phyloP scores from a whole-genome alignment of 2,329 filamentous ascomycete species.

The Aspergillaceae sp. region DNA sequence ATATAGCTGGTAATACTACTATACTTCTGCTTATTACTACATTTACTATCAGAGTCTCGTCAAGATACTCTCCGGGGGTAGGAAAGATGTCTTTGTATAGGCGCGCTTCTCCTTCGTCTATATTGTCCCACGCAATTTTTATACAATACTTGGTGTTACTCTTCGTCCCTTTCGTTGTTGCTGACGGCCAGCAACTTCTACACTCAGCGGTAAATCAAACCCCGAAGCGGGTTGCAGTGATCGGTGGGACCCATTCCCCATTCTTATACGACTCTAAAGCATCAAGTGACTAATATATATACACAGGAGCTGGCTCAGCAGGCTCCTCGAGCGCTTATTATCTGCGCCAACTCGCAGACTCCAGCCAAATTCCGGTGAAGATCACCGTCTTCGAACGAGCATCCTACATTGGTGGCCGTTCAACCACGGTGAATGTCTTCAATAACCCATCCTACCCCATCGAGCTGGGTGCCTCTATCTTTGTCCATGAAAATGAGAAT shows the following conservation, averaged over 20 bases:
- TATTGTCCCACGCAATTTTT: background rate
- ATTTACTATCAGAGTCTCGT: no score
- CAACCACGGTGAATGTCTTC: constrained; percentile 73
- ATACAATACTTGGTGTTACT: constrained; percentile 8
- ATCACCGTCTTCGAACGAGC: constrained; percentile 84
- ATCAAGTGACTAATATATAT: constrained; percentile 2
- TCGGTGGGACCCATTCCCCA: constrained; percentile 18
- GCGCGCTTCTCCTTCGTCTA: no score
- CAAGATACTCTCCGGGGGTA: background rate
- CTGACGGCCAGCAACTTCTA: constrained; percentile 19
- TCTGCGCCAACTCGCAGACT: constrained; percentile 60
- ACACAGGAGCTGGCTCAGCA: constrained; percentile 73
- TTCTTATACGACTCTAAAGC: background rate
- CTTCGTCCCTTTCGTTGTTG: constrained; percentile 13
- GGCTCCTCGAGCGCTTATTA: constrained; percentile 83
- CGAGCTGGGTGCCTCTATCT: constrained; percentile 87
- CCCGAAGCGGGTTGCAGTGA: constrained; percentile 27
- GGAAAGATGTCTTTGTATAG: constrained; percentile 1
- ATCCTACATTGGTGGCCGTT: constrained; percentile 70
- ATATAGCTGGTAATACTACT: background rate
- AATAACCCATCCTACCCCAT: constrained; percentile 58
- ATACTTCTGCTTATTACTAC: background rate
- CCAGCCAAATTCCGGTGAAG: constrained; percentile 55
- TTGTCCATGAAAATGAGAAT: constrained; percentile 76
- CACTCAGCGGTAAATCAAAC: constrained; percentile 5